Evolutionary conservation across 139 green algal species (phyloP), one percentile per base, ranked within the genome.

Genomic region (Picochlorum sp.): DNA sequence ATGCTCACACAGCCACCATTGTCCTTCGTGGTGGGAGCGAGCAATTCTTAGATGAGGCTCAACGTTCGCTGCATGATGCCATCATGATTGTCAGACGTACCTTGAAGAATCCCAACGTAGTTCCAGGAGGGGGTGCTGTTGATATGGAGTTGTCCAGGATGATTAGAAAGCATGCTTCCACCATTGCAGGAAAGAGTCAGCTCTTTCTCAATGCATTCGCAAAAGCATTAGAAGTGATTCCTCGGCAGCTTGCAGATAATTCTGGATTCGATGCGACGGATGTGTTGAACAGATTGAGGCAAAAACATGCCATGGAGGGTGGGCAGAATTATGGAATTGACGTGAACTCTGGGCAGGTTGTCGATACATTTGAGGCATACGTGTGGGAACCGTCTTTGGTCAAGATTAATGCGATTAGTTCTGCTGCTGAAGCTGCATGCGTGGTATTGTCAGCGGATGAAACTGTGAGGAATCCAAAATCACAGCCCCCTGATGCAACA

Each of bases 1-100:
- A 81, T 31, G 86, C 88, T 1, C 84, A 87, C 60, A 98, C 93
- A 20, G 85, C 88, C 59, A 99, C 94, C 23, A 88, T 99, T 20
- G 92, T 99, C 68, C 80, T 99, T 71, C 78, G 94, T 37, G 94
- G 94, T 37, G 94, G 94, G 63, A 85, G 74, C 16, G 93, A 98
- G 70, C 86, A 97, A 75, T 98, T 99, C 80, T 37, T 80, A 50
- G 74, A 81, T 41, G 92, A 97, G 81, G 92, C 92, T 1, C 90
- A 97, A 65, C 82, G 94, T 58, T 95, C 84, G 13, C 77, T 99
- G 60, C 92, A 98, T 65, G 93, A 99, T 71, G 92, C 94, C 49
- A 95, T 98, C 83, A 96, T 96, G 87, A 98, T 99, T 70, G 94
- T 99, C 72, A 75, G 92, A 45, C 70, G 87, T 8, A 81, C 89